Conservation (phyloP, 257 asterid species). For the Linderniella brevidens region DNA sequence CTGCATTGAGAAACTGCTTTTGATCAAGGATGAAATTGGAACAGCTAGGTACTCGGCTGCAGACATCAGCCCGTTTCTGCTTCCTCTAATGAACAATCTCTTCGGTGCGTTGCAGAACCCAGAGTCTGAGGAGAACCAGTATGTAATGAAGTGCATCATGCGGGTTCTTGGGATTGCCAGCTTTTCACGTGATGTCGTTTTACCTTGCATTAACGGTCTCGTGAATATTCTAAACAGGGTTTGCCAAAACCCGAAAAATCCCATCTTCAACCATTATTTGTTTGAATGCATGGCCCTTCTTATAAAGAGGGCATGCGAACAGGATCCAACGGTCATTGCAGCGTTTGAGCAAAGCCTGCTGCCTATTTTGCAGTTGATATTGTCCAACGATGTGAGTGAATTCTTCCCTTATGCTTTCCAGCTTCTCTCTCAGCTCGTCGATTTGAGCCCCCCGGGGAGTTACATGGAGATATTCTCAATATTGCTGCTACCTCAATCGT, state of each 20-base stretch:
- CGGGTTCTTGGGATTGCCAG: constrained; percentile 84
- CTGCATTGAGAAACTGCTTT: constrained; percentile 83
- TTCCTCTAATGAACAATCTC: constrained; percentile 58
- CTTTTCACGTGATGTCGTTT: constrained; percentile 56
- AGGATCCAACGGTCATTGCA: constrained; percentile 52
- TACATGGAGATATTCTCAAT: constrained; percentile 64
- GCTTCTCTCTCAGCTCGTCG: constrained; percentile 91
- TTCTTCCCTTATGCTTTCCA: constrained; percentile 90
- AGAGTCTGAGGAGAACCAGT: constrained; percentile 94
- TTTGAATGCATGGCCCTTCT: constrained; percentile 83
- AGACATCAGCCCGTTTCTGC: constrained; percentile 61
- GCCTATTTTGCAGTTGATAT: constrained; percentile 57
- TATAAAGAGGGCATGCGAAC: constrained; percentile 61
- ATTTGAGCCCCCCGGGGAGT: constrained; percentile 49
- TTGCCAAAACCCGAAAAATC: constrained; percentile 78
- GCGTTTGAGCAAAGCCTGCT: constrained; percentile 61
- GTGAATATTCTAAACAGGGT: constrained; percentile 51
- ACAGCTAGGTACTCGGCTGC: constrained; percentile 53
- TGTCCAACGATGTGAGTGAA: constrained; percentile 55
- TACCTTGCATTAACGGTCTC: constrained; percentile 68
- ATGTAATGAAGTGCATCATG: constrained; percentile 92
- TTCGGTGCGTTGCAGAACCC: constrained; percentile 69
- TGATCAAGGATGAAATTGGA: constrained; percentile 73
- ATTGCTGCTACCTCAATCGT: constrained; percentile 65
- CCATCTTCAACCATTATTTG: constrained; percentile 65